Evolutionary conservation across 768 basidiomycete species (phyloP).

Genomic region (Xerocomus potaroensis): DNA sequence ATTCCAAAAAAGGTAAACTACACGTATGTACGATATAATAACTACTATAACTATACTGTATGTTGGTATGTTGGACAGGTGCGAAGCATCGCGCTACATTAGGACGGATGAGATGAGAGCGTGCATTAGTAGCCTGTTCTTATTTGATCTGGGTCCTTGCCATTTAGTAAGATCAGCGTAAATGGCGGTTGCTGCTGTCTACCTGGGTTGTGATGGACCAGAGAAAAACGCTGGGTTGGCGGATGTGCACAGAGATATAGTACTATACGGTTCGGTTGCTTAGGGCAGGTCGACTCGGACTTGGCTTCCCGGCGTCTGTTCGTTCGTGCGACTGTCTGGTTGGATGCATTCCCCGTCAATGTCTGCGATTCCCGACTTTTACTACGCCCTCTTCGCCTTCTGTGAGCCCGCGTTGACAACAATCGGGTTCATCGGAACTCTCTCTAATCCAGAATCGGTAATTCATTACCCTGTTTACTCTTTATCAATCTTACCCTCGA

Average conservation of each 20-base stretch:
- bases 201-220: constrained; percentile 69
- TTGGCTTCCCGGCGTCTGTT: no score
- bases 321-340: neutral
- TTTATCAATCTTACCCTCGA: constrained; percentile 2
- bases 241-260: no score
- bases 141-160: constrained; percentile 65
- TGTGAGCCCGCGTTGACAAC: constrained; percentile 69
- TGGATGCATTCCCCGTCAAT: constrained; percentile 35
- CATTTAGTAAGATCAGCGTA: constrained; percentile 66
- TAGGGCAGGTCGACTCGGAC: no score
- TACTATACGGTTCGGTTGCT: no score
- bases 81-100: constrained; percentile 41
- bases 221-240: no score
- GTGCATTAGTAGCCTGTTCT: constrained; percentile 69
- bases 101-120: constrained; percentile 21
- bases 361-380: constrained; percentile 68
- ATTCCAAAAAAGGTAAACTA: neutral
- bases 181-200: constrained; percentile 35
- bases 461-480: constrained; percentile 16
- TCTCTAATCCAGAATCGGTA: constrained; percentile 62
- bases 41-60: no score
- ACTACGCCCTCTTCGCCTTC: constrained; percentile 68
- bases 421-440: constrained; percentile 61
- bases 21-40: no score
- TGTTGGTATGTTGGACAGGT: constrained; percentile 32